phyloP scores from a whole-genome alignment of 2,329 filamentous ascomycete species.

The Drechmeria coniospora region DNA sequence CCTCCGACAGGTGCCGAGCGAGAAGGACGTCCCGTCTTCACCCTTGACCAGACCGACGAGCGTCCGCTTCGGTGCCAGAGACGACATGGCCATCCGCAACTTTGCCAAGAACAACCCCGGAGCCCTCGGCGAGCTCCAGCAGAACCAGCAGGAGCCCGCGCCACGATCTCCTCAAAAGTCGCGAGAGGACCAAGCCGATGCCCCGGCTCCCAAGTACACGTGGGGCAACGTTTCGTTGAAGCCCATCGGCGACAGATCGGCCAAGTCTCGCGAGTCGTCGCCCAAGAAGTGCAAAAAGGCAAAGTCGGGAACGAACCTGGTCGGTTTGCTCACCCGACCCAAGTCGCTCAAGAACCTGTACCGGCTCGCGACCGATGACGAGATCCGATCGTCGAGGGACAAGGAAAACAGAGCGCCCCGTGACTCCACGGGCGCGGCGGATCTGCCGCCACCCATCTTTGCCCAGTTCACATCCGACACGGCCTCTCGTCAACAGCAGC shows the following conservation, averaged over 20 bases:
- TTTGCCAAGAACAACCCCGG: slow-evolving; percentile 23
- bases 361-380: slow-evolving; percentile 35
- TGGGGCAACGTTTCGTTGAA: slow-evolving; percentile 26
- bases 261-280: slow-evolving; percentile 29
- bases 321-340: slow-evolving; percentile 56
- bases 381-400: slow-evolving; percentile 39
- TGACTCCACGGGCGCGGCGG: slow-evolving; percentile 7
- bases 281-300: slow-evolving; percentile 57
- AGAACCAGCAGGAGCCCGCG: slow-evolving; percentile 32
- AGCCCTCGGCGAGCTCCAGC: slow-evolving; percentile 40
- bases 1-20: slow-evolving; percentile 31
- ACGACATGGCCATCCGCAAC: slow-evolving; percentile 16
- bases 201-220: slow-evolving; percentile 16
- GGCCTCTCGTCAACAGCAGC: slow-evolving; percentile 1
- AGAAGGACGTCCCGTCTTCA: slow-evolving; percentile 14
- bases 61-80: neutral
- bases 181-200: slow-evolving; percentile 15
- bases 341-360: slow-evolving; percentile 58
- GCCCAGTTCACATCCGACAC: slow-evolving; percentile 45
- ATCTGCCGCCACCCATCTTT: slow-evolving; percentile 56
- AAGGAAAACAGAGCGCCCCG: slow-evolving; percentile 68
- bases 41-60: neutral
- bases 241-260: slow-evolving; percentile 21
- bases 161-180: slow-evolving; percentile 24
- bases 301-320: slow-evolving; percentile 75